These are phyloP conservation scores for Berberis vulgaris DNA, from an alignment of 164 flowering plant genomes.

Conservation along the genomic window DNA sequence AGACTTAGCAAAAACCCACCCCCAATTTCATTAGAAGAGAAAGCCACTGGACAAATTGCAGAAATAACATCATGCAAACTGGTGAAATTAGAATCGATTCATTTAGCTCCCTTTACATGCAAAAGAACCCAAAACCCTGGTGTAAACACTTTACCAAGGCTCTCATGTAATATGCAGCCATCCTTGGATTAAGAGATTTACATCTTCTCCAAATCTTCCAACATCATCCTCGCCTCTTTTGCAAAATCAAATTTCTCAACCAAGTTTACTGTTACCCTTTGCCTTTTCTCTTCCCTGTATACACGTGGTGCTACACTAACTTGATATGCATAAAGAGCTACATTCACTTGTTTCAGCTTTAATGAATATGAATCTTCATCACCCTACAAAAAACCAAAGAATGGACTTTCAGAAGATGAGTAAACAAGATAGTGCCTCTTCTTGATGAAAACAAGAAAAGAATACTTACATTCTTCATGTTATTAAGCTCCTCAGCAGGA, in stretches of 20 bases:
- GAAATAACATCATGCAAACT: too few species aligned
- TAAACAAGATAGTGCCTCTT: neutral
- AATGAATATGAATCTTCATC: slow-evolving; percentile 22
- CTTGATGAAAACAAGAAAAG: too few species aligned
- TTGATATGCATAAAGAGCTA: slow-evolving; percentile 67
- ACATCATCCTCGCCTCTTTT: slow-evolving; percentile 61
- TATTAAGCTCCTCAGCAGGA: slow-evolving; percentile 85
- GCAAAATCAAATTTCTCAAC: slow-evolving; percentile 46
- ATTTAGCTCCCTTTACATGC: neutral
- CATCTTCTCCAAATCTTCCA: slow-evolving; percentile 66
- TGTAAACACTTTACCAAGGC: neutral
- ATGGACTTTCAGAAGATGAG: neutral
- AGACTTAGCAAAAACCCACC: too few species aligned
- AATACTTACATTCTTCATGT: slow-evolving; percentile 51
- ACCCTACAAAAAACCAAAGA: neutral
- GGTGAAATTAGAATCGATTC: too few species aligned
- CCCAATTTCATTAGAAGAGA: too few species aligned
- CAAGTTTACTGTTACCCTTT: slow-evolving; percentile 22
- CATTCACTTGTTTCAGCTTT: slow-evolving; percentile 65
- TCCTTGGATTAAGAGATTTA: slow-evolving; percentile 22
- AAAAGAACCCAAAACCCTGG: neutral
- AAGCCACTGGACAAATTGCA: too few species aligned
- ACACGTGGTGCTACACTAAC: slow-evolving; percentile 67
- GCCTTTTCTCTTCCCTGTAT: slow-evolving; percentile 70
- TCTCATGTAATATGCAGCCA: neutral